phyloP scores from a whole-genome alignment of 257 asterid genomes.

The Solanum piurae region DNA sequence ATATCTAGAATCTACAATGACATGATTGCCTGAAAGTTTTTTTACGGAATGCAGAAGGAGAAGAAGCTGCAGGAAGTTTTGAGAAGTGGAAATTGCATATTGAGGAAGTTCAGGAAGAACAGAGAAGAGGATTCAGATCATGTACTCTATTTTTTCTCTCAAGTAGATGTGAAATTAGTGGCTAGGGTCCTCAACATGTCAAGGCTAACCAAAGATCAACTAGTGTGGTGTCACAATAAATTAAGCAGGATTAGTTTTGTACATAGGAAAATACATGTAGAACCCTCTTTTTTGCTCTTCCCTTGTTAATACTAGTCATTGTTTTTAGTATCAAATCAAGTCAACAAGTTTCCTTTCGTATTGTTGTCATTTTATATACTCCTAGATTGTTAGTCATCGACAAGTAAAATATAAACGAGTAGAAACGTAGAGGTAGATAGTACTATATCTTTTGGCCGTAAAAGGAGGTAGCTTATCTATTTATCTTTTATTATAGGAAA shows the following conservation, averaged over 20 bases:
- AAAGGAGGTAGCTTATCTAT: not conserved
- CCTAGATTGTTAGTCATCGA: not conserved
- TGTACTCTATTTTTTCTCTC: conserved; percentile 64
- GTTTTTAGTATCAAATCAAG: not conserved
- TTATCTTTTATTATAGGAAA: not conserved
- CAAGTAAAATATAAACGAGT: not conserved
- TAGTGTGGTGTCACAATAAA: conserved; percentile 72
- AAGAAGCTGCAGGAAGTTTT: conserved; percentile 57
- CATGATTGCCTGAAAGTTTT: not conserved
- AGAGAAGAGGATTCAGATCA: conserved; percentile 54
- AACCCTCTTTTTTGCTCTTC: conserved; percentile 71
- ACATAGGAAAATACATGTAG: conserved; percentile 50
- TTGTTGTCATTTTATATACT: not conserved
- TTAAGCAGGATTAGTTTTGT: conserved; percentile 56
- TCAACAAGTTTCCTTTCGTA: not conserved
- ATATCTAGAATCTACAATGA: not conserved
- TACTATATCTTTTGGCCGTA: not conserved
- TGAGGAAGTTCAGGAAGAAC: conserved; percentile 39
- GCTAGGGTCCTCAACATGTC: conserved; percentile 66
- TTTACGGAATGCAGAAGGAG: conserved; percentile 54
- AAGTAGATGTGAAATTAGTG: conserved; percentile 78
- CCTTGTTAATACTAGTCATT: conserved; percentile 39
- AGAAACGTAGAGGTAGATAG: not conserved
- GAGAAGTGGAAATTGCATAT: conserved; percentile 66
- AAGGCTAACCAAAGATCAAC: conserved; percentile 55